Evolutionary conservation across 2,329 filamentous ascomycete genomes (phyloP).

Genomic region (Trichoderma atroviride): DNA sequence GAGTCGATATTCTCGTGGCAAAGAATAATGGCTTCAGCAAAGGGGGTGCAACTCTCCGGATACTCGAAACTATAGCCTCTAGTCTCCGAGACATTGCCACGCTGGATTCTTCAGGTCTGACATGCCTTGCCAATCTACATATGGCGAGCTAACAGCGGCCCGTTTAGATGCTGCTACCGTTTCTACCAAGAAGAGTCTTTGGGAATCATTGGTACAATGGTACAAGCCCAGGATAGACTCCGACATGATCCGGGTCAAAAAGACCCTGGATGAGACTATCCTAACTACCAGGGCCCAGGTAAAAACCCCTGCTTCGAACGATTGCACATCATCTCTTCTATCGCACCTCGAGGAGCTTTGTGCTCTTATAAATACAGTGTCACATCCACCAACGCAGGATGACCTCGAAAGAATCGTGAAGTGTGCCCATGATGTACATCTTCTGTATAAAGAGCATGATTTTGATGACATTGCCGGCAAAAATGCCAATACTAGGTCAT

Average conservation of each 20-base stretch:
- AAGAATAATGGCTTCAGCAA: not conserved
- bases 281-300: too few relatives aligned
- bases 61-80: not conserved
- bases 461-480: not conserved
- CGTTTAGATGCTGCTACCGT: not conserved
- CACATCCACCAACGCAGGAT: not conserved
- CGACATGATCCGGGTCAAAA: not conserved
- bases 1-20: slow-evolving; percentile 1
- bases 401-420: not conserved
- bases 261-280: not conserved
- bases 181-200: slow-evolving; percentile 2
- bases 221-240: not conserved
- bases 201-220: not conserved
- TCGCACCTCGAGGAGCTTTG: not conserved
- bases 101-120: not conserved
- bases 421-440: not conserved
- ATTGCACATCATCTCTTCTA: not conserved
- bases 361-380: not conserved
- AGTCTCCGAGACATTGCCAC: not conserved
- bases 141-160: not conserved
- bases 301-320: not conserved
- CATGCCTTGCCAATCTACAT: not conserved
- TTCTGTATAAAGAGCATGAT: not conserved
- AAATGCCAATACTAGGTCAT: not conserved
- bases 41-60: not conserved